Evolutionary conservation across 2,329 filamentous ascomycete genomes (phyloP).

Genomic region (Penicillium sp.): DNA sequence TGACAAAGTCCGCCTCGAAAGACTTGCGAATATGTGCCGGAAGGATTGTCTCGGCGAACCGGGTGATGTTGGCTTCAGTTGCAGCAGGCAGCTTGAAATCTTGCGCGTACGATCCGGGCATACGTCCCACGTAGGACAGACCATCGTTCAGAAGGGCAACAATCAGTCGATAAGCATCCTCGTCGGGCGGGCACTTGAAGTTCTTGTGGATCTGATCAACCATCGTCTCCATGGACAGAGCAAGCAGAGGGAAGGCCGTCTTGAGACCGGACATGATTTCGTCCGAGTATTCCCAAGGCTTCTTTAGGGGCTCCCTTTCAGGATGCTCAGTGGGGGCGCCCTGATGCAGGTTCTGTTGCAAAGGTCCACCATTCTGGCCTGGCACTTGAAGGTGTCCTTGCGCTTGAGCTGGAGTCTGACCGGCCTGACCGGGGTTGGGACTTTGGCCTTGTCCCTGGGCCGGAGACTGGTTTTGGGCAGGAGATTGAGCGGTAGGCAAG

Average conservation of each 20-base stretch:
- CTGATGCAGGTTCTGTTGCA: slow-evolving; percentile 24
- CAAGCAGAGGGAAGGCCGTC: slow-evolving; percentile 91
- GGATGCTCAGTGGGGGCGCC: slow-evolving; percentile 20
- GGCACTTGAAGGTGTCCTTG: slow-evolving; percentile 30
- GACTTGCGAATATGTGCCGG: slow-evolving; percentile 91
- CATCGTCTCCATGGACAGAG: slow-evolving; percentile 98
- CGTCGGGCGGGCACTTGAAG: slow-evolving; percentile 97
- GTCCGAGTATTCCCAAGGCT: slow-evolving; percentile 93
- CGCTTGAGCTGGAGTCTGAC: slow-evolving; percentile 15
- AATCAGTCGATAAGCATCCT: slow-evolving; percentile 94
- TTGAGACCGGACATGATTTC: slow-evolving; percentile 94
- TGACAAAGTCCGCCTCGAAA: slow-evolving; percentile 96
- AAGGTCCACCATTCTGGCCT: slow-evolving; percentile 24
- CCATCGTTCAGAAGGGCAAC: slow-evolving; percentile 97
- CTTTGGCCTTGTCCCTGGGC: slow-evolving; percentile 19
- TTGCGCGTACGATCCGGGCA: slow-evolving; percentile 78
- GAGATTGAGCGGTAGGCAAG: slow-evolving; percentile 26
- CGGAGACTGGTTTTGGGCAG: slow-evolving; percentile 22
- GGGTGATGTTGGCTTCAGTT: slow-evolving; percentile 92
- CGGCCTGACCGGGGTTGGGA: slow-evolving; percentile 7
- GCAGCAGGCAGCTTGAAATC: slow-evolving; percentile 85
- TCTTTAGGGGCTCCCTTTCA: slow-evolving; percentile 56
- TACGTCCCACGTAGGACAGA: slow-evolving; percentile 82
- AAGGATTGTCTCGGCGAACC: slow-evolving; percentile 93
- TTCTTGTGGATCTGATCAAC: slow-evolving; percentile 98